Evolutionary conservation across 2,329 filamentous ascomycete species (phyloP).

Genomic region (Beauveria sp.): DNA sequence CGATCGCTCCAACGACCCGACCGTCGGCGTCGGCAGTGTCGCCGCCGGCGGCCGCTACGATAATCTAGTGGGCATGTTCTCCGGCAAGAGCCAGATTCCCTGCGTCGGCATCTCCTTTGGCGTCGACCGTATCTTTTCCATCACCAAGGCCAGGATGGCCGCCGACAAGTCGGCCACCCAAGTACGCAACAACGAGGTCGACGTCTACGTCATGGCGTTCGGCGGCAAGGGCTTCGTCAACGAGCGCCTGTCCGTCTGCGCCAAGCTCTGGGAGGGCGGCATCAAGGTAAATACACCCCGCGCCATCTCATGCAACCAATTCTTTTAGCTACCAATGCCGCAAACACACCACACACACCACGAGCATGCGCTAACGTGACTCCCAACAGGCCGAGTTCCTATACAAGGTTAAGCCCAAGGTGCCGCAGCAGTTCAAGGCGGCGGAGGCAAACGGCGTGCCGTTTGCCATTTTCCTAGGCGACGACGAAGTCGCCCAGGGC

Average conservation of each 20-base stretch:
- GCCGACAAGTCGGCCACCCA: slow-evolving; percentile 43
- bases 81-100: slow-evolving; percentile 70
- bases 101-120: slow-evolving; percentile 70
- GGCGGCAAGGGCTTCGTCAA: slow-evolving; percentile 78
- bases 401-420: slow-evolving; percentile 85
- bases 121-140: slow-evolving; percentile 90
- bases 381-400: slow-evolving; percentile 64
- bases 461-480: slow-evolving; percentile 81
- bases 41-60: slow-evolving; percentile 90
- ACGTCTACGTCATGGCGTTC: slow-evolving; percentile 93
- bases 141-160: slow-evolving; percentile 70
- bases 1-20: slow-evolving; percentile 71
- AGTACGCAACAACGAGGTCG: slow-evolving; percentile 64
- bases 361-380: not conserved
- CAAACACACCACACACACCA: not conserved
- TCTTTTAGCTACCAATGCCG: not conserved
- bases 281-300: slow-evolving; percentile 54
- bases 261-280: slow-evolving; percentile 74
- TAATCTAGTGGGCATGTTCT: slow-evolving; percentile 90
- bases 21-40: slow-evolving; percentile 76
- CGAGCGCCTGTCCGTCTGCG: slow-evolving; percentile 75
- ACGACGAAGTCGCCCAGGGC: slow-evolving; percentile 77
- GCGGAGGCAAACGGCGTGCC: slow-evolving; percentile 74
- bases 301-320: not conserved
- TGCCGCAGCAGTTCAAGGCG: slow-evolving; percentile 83